These are phyloP conservation scores for Collybia sordida DNA, from an alignment of 768 basidiomycete genomes.

Conservation along the genomic window DNA sequence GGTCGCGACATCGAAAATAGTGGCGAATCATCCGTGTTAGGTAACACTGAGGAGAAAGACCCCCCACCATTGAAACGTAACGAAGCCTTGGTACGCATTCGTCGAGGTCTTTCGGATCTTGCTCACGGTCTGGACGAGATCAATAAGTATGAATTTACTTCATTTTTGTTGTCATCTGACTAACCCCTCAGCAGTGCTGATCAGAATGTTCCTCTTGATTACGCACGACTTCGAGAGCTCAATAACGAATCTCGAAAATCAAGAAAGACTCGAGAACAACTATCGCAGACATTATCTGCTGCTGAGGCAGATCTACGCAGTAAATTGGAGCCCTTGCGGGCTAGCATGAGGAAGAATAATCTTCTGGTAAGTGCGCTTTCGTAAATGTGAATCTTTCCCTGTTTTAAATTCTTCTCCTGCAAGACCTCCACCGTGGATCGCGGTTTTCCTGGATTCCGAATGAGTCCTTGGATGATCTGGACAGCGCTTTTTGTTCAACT, in stretches of 20 bases:
- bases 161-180: constrained; percentile 5
- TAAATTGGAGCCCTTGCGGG: constrained; percentile 31
- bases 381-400: not conserved
- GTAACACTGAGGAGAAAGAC: constrained; percentile 18
- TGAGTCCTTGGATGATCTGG: constrained; percentile 33
- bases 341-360: constrained; percentile 33
- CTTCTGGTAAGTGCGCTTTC: constrained; percentile 33
- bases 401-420: constrained; percentile 10
- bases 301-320: constrained; percentile 35
- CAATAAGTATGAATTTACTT: constrained; percentile 48
- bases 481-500: constrained; percentile 40
- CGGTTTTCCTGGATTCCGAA: constrained; percentile 21
- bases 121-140: constrained; percentile 53
- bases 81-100: constrained; percentile 58
- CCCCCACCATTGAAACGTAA: constrained; percentile 33
- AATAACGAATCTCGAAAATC: constrained; percentile 12
- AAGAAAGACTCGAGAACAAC: constrained; percentile 45
- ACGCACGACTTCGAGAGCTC: constrained; percentile 17
- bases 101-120: constrained; percentile 57
- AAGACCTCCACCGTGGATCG: constrained; percentile 13
- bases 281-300: constrained; percentile 38
- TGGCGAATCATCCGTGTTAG: constrained; percentile 16
- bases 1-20: constrained; percentile 53
- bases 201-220: constrained; percentile 36
- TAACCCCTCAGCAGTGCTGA: constrained; percentile 30